phyloP scores from a whole-genome alignment of 1,284 basidiomycete genomes.

The Puccinia polysora region DNA sequence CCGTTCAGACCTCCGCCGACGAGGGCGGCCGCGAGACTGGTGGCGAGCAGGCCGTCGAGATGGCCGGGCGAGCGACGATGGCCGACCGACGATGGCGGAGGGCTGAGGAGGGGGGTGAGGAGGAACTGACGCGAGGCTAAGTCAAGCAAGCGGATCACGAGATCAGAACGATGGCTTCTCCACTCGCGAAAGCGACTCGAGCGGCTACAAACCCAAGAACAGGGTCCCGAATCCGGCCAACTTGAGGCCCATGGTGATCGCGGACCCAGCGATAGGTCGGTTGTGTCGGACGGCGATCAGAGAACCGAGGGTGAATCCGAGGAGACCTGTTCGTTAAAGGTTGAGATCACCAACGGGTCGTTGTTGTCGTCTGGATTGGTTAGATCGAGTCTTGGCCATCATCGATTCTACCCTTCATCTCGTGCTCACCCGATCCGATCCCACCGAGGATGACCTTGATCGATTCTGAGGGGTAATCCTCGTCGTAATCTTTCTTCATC shows the following conservation, averaged over 20 bases:
- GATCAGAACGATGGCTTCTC: too few species aligned
- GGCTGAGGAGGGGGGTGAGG: too few species aligned
- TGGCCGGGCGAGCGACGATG: background rate
- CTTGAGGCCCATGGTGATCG: constrained; percentile 24
- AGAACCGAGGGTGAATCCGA: constrained; percentile 21
- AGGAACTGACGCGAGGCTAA: too few species aligned
- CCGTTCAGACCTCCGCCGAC: constrained; percentile 23
- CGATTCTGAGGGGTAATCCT: too few species aligned
- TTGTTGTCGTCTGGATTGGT: background rate
- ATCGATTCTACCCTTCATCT: background rate
- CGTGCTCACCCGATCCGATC: constrained; percentile 7
- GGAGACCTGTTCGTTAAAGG: background rate
- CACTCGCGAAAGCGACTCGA: too few species aligned
- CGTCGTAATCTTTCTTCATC: too few species aligned
- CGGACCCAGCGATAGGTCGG: background rate
- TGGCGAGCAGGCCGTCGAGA: constrained; percentile 12
- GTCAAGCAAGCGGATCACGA: too few species aligned
- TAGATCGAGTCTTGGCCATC: background rate
- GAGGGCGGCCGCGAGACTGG: constrained; percentile 13
- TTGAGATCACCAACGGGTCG: background rate
- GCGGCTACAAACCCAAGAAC: constrained; percentile 31
- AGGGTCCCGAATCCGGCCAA: constrained; percentile 1
- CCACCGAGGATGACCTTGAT: constrained; percentile 20
- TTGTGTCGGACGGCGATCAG: constrained; percentile 16
- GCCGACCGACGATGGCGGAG: background rate